Evolutionary conservation across 75 land plant species (phyloP).

Genomic region (Selaginella moellendorffii): DNA sequence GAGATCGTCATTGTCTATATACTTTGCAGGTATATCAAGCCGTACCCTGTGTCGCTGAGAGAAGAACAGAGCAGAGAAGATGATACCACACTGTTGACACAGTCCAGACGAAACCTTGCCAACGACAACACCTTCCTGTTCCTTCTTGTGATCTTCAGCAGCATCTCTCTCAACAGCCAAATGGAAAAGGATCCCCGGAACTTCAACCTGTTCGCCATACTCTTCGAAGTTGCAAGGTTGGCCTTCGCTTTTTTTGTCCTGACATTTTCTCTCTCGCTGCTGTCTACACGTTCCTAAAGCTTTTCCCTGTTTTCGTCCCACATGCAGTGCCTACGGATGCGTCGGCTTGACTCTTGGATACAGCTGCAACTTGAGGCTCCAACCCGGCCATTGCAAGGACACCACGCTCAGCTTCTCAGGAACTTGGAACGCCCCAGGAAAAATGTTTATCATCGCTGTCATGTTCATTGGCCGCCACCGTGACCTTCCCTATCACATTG

Average conservation of each 20-base stretch:
- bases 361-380: background rate
- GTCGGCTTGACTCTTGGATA: constrained; percentile 3
- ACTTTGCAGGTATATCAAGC: background rate
- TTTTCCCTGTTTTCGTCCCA: background rate
- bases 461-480: constrained; percentile 1
- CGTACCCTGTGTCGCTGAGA: background rate
- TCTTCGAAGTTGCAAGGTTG: background rate
- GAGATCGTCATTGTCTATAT: background rate
- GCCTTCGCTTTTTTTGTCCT: no score
- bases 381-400: background rate
- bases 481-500: background rate
- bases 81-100: background rate
- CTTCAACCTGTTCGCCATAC: background rate
- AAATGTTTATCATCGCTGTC: background rate
- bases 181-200: background rate
- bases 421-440: constrained; percentile 1
- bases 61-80: background rate
- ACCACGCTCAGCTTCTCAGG: background rate
- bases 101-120: background rate
- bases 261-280: no score
- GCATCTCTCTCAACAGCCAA: background rate
- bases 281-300: background rate
- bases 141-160: background rate
- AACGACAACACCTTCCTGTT: background rate
- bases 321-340: background rate